Percentiles rank a stretch among this genome's conserved stretches.
Conservation (phyloP, 495 filamentous ascomycete species). For the Trypethelium eluteriae region DNA sequence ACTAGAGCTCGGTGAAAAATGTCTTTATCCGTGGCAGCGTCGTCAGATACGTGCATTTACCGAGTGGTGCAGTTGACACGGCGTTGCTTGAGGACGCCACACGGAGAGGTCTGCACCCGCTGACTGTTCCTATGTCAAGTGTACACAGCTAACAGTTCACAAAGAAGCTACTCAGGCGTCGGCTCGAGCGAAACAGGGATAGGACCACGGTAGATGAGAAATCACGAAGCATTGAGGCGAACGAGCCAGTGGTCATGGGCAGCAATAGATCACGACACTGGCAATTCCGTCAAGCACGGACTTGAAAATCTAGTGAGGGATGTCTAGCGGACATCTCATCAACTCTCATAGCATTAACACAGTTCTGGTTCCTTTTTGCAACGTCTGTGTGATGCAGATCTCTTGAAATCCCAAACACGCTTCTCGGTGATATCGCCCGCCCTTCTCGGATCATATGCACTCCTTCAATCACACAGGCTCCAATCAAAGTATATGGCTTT, state of each 20-base stretch:
- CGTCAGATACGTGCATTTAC: constrained; percentile 90
- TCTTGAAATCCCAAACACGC: background rate
- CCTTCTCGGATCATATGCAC: background rate
- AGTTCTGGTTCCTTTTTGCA: constrained; percentile 19
- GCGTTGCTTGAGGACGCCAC: constrained; percentile 92
- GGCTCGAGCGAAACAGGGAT: constrained; percentile 27
- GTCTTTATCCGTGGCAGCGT: constrained; percentile 97
- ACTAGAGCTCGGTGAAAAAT: constrained; percentile 82
- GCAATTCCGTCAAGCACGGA: background rate
- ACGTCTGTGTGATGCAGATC: background rate
- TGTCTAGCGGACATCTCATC: background rate
- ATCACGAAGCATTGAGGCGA: background rate
- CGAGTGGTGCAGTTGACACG: constrained; percentile 78
- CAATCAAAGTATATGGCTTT: no score
- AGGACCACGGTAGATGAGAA: background rate
- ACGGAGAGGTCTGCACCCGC: constrained; percentile 64
- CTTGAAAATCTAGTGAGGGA: background rate
- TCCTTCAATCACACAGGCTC: no score
- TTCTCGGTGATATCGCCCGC: background rate
- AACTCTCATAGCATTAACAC: background rate
- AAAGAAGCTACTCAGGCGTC: constrained; percentile 27
- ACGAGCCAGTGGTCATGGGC: background rate
- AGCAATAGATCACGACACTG: background rate
- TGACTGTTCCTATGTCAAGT: background rate
- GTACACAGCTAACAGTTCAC: background rate